Evolutionary conservation across 768 basidiomycete species (phyloP).

Genomic region (Candolleomyces aberdarensis): DNA sequence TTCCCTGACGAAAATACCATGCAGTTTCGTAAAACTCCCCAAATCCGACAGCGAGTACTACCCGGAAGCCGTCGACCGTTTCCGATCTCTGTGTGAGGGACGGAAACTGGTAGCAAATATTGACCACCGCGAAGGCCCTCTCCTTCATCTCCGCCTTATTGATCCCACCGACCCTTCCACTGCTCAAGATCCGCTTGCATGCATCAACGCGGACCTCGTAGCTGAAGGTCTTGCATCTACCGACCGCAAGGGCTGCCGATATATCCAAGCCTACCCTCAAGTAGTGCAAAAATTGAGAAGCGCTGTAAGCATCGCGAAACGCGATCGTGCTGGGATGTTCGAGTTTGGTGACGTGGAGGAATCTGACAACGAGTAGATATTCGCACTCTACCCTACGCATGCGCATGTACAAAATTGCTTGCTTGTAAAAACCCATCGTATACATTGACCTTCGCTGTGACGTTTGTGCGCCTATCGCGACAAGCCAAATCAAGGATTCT

Average conservation of each 20-base stretch:
- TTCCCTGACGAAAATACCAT: slow-evolving; percentile 3
- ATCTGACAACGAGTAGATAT: slow-evolving; percentile 47
- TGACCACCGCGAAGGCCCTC: slow-evolving; percentile 75
- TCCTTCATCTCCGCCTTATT: slow-evolving; percentile 88
- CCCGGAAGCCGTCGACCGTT: slow-evolving; percentile 79
- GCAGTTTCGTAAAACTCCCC: slow-evolving; percentile 83
- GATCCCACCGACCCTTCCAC: slow-evolving; percentile 77
- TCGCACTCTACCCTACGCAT: neutral
- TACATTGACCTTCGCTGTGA: neutral
- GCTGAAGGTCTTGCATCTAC: slow-evolving; percentile 83
- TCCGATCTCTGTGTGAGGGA: slow-evolving; percentile 84
- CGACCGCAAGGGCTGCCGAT: slow-evolving; percentile 76
- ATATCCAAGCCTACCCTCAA: slow-evolving; percentile 66
- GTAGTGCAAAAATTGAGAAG: slow-evolving; percentile 64
- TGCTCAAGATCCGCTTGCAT: slow-evolving; percentile 65
- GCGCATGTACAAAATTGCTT: neutral
- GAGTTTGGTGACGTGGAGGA: slow-evolving; percentile 92
- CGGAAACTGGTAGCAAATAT: slow-evolving; percentile 95
- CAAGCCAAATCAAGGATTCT: no score
- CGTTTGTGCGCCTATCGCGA: no score
- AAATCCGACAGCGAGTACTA: slow-evolving; percentile 84
- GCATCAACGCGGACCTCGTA: slow-evolving; percentile 87
- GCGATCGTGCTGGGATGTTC: slow-evolving; percentile 77
- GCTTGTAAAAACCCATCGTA: neutral
- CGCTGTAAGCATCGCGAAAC: slow-evolving; percentile 62